Conservation (phyloP, 345 rosid genomes). For the Dipteronia sinensis region DNA sequence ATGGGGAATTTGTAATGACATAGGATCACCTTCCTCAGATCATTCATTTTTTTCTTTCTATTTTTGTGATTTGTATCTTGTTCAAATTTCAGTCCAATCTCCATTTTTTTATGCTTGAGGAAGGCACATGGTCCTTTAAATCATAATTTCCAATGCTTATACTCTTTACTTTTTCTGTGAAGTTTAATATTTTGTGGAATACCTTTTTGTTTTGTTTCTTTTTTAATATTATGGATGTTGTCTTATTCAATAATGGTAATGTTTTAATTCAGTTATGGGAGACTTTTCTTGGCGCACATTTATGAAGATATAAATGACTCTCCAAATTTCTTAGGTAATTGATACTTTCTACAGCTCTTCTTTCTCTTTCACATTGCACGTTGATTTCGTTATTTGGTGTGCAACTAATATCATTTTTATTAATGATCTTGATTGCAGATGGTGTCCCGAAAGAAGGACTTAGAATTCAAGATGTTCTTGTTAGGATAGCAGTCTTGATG, state of each 20-base stretch:
- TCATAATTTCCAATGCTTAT: neutral
- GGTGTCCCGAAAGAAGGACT: slow-evolving; percentile 99
- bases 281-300: slow-evolving; percentile 69
- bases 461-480: slow-evolving; percentile 82
- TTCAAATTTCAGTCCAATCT: neutral
- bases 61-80: neutral
- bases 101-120: neutral
- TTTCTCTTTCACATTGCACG: slow-evolving; percentile 10
- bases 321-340: slow-evolving; percentile 74
- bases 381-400: slow-evolving; percentile 4
- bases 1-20: neutral
- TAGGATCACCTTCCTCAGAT: slow-evolving; percentile 9
- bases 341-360: slow-evolving; percentile 17
- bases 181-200: neutral
- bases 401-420: slow-evolving; percentile 16
- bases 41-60: neutral
- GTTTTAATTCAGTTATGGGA: slow-evolving; percentile 61
- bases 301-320: slow-evolving; percentile 68
- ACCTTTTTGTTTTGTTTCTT: neutral
- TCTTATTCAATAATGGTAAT: slow-evolving; percentile 12
- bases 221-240: slow-evolving; percentile 6
- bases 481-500: slow-evolving; percentile 73
- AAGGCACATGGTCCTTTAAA: neutral
- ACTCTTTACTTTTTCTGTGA: neutral
- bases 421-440: slow-evolving; percentile 53